Conservation (phyloP, 805 yeast genomes). For the Hanseniaspora vineae region DNA sequence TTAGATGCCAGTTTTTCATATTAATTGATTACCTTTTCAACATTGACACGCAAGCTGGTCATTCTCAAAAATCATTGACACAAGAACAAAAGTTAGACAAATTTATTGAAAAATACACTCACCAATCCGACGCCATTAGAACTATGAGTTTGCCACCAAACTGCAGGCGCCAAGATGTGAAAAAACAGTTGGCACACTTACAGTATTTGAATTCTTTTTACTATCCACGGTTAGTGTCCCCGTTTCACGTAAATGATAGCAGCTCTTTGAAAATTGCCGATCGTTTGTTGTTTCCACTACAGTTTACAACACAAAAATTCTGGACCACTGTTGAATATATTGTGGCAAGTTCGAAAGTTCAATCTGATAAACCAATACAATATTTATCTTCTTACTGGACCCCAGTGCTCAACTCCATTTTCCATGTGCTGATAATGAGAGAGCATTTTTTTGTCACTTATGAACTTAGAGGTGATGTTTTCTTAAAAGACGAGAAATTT, state of each 20-base stretch:
- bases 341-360: background rate
- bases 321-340: slow-evolving; percentile 8
- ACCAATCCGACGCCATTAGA: background rate
- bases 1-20: slow-evolving; percentile 21
- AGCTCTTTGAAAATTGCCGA: slow-evolving; percentile 10
- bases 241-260: slow-evolving; percentile 7
- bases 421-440: slow-evolving; percentile 14
- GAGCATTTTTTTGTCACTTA: slow-evolving; percentile 15
- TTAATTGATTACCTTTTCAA: slow-evolving; percentile 12
- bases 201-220: background rate
- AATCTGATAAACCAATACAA: background rate
- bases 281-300: slow-evolving; percentile 10
- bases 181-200: background rate
- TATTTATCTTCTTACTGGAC: slow-evolving; percentile 11
- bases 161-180: background rate
- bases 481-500: background rate
- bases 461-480: slow-evolving; percentile 7
- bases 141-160: slow-evolving; percentile 5
- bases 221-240: background rate
- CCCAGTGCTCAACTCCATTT: slow-evolving; percentile 12
- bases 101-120: background rate
- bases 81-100: background rate
- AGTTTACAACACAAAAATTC: slow-evolving; percentile 14
- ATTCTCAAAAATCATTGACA: background rate
- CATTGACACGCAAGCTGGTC: background rate